Base-by-base conservation (phyloP, 495 filamentous ascomycete genomes). In the Hypoxylon crocopeplum region DNA sequence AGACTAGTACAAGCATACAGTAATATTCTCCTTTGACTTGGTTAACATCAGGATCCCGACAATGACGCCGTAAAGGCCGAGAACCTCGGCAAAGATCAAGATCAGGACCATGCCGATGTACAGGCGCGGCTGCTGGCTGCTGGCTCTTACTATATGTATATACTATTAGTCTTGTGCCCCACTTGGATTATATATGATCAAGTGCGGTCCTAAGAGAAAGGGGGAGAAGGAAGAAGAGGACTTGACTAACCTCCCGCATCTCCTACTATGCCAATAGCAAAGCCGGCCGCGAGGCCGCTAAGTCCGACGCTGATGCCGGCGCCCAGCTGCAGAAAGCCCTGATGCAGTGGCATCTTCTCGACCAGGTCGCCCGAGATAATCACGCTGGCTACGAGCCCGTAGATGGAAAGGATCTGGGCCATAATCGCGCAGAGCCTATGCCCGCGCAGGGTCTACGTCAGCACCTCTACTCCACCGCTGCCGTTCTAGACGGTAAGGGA, bases 71-170 rank as follows among this genome's bases (percentile, higher is more conserved):
- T 78, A 94, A 40, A 95, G 79, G 22, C 93, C 92, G 56, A 97
- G 75, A 29, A 96, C 93, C 75, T 97, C 93, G 25, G 87, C 89
- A 67, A 96, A 96, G 79, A 96, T 96, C 64, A 97, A 76, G 59
- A 97, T 93, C 63, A 96, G 74, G 59, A 97, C 92, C 92, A 96
- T 95, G 60, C 93, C 93, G 27, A 95, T 88, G 69, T 92, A 97
- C 19, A 97, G 84, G 39, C 92, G 84, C 11, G 87, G 90, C 74
- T 97, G 93, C 67, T 88, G 86, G 79, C 94, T 90, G 67, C 90
- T 93, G 29, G 90, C 87, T 49, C 93, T 83, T 48, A 94, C 90
- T 72, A n/a, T 48, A 22, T 12, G 24, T 17, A 13, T 11, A 1
- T 13, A 8, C 13, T 48, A 42, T 60, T 19, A 57, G 46, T 8